Evolutionary conservation across 2,329 filamentous ascomycete species (phyloP), one percentile per base, ranked within the genome.

Genomic region (Arthrobotrys megalospora): DNA sequence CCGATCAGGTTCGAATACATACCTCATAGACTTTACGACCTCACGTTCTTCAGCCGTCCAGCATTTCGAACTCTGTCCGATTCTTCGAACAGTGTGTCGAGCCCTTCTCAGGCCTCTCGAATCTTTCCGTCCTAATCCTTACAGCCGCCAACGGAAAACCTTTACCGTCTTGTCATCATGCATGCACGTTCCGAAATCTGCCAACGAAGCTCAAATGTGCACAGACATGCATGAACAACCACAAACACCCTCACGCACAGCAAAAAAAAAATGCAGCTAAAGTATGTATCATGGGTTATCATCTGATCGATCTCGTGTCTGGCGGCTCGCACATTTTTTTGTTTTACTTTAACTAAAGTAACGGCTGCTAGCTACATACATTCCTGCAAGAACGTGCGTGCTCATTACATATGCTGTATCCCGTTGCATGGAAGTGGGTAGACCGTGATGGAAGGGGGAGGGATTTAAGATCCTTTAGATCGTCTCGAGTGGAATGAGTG

Each of bases 351-450:
- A 19, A 58, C 52, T 58, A 14, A 43, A 52, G 48, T 52, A 60
- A 60, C 55, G 55, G 36, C 55, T 43, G 55, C 36, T 41, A 60
- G 55, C 36, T 60, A 60, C 55, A 60, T 60, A 14, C 52, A 53
- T 60, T 41, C 55, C 55, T 60, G 55, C 55, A 60, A 43, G 55
- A 60, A 43, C 55, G 55, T 60, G 55, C 55, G 36, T 60, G 55
- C 55, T 60, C 55, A 60, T 60, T 60, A 60, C 55, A 60, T 60
- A 41, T 60, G 36, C 55, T 60, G 11, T 60, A 60, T 60, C 55
- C 55, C 55, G 55, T 60, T 60, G 55, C 55, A 60, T 60, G 36
- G 55, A 60, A 60, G 36, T 43, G 34, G 55, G 36, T 43, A 60
- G 55, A 60, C 36, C 24, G 6, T 43, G 36, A 60, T 60, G 36